phyloP scores from a whole-genome alignment of 116 monocot species.

The Iris pallida region DNA sequence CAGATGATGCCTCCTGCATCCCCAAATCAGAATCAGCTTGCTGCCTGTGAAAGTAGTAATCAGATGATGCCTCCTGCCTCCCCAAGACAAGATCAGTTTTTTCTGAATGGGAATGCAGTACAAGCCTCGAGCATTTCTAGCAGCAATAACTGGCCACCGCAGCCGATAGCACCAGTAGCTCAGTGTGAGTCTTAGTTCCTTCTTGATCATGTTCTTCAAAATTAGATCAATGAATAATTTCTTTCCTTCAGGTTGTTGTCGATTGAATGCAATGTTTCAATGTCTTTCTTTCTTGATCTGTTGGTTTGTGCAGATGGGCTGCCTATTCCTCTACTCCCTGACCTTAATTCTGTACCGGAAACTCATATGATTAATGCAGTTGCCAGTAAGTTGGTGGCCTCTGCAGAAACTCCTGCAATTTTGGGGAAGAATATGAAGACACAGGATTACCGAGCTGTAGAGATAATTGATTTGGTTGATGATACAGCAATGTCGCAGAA shows the following conservation, averaged over 20 bases:
- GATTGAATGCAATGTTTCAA: no score
- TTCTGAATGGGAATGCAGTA: constrained; percentile 5
- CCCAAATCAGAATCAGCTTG: no score
- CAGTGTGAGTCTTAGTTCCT: constrained; percentile 10
- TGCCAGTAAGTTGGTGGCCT: not conserved
- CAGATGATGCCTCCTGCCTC: constrained; percentile 1
- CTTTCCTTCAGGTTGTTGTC: not conserved
- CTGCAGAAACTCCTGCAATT: constrained; percentile 3
- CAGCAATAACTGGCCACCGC: not conserved
- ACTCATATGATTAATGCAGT: constrained; percentile 4
- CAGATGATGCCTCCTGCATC: no score
- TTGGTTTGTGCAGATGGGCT: constrained; percentile 7
- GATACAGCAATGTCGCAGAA: not conserved
- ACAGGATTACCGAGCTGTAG: constrained; percentile 5
- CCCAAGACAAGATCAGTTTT: not conserved
- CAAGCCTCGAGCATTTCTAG: not conserved
- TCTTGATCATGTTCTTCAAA: not conserved
- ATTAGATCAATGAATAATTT: not conserved
- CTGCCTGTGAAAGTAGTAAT: not conserved
- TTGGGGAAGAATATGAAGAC: constrained; percentile 2
- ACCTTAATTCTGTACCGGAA: constrained; percentile 13
- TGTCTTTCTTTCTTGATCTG: not conserved
- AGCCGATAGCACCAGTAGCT: constrained; percentile 1
- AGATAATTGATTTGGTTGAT: not conserved
- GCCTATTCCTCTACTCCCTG: not conserved